Evolutionary conservation across 2,329 filamentous ascomycete species (phyloP).

Genomic region (Xylariaceae sp.): DNA sequence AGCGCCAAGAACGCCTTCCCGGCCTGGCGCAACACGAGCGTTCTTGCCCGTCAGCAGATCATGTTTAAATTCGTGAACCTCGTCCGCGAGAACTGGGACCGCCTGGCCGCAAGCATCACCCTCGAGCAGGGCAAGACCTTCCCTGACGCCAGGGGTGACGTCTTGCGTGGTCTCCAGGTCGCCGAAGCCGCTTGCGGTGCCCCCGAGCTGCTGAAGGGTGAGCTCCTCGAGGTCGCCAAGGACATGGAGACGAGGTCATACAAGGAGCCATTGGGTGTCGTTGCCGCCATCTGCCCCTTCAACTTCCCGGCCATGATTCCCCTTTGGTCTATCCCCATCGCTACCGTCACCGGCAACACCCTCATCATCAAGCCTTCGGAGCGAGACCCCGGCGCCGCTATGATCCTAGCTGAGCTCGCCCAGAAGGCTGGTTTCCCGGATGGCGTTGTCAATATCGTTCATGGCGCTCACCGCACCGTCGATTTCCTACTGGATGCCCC

Average conservation of each 20-base stretch:
- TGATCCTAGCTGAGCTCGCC: constrained; percentile 79
- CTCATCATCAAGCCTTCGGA: constrained; percentile 83
- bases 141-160: constrained; percentile 76
- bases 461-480: constrained; percentile 75
- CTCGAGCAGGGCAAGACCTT: constrained; percentile 88
- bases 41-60: constrained; percentile 74
- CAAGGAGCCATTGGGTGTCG: constrained; percentile 74
- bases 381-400: constrained; percentile 76
- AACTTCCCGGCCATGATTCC: constrained; percentile 94
- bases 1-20: constrained; percentile 74
- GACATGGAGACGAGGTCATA: constrained; percentile 88
- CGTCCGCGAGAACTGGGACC: constrained; percentile 81
- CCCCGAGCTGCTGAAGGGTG: constrained; percentile 76
- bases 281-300: constrained; percentile 82
- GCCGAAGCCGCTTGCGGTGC: constrained; percentile 79
- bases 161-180: constrained; percentile 77
- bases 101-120: constrained; percentile 78
- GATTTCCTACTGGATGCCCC: constrained; percentile 85
- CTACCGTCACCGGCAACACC: constrained; percentile 79
- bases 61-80: constrained; percentile 82
- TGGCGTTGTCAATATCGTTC: constrained; percentile 79
- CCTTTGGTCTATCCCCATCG: constrained; percentile 85
- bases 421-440: constrained; percentile 77
- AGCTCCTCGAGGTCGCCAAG: constrained; percentile 80
- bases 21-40: constrained; percentile 66